phyloP scores from a whole-genome alignment of 768 basidiomycete species.

The Boletus reticulatus region DNA sequence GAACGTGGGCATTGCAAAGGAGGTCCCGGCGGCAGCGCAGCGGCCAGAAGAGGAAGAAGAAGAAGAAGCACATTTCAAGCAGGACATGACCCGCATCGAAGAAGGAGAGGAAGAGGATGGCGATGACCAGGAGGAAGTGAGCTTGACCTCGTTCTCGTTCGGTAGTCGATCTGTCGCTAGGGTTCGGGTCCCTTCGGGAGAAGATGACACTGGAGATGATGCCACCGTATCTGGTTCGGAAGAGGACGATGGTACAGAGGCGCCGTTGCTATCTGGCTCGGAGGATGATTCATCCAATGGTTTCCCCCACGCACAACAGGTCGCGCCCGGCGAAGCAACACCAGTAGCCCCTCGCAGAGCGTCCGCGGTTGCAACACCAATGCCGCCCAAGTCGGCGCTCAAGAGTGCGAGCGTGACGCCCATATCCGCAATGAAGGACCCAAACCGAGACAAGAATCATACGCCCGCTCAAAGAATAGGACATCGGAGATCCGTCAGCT shows the following conservation, averaged over 20 bases:
- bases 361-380: slow-evolving; percentile 18
- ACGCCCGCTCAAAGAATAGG: slow-evolving; percentile 51
- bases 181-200: slow-evolving; percentile 44
- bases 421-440: slow-evolving; percentile 54
- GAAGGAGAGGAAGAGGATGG: slow-evolving; percentile 42
- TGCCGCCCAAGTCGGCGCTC: slow-evolving; percentile 39
- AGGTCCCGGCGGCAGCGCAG: slow-evolving; percentile 4
- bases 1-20: not conserved
- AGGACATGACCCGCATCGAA: slow-evolving; percentile 40
- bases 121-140: slow-evolving; percentile 66
- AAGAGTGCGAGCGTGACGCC: slow-evolving; percentile 53
- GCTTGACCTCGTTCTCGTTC: slow-evolving; percentile 70
- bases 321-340: slow-evolving; percentile 12
- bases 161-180: slow-evolving; percentile 57
- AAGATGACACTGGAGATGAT: slow-evolving; percentile 33
- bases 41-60: slow-evolving; percentile 13
- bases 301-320: slow-evolving; percentile 3
- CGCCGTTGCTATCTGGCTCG: slow-evolving; percentile 20
- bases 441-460: slow-evolving; percentile 44
- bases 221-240: slow-evolving; percentile 42
- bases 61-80: slow-evolving; percentile 15
- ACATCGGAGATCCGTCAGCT: slow-evolving; percentile 88
- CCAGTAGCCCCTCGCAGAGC: slow-evolving; percentile 17
- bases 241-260: slow-evolving; percentile 19
- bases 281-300: slow-evolving; percentile 39